Conservation (phyloP, 306 rosid genomes). For the Spatholobus suberectus region DNA sequence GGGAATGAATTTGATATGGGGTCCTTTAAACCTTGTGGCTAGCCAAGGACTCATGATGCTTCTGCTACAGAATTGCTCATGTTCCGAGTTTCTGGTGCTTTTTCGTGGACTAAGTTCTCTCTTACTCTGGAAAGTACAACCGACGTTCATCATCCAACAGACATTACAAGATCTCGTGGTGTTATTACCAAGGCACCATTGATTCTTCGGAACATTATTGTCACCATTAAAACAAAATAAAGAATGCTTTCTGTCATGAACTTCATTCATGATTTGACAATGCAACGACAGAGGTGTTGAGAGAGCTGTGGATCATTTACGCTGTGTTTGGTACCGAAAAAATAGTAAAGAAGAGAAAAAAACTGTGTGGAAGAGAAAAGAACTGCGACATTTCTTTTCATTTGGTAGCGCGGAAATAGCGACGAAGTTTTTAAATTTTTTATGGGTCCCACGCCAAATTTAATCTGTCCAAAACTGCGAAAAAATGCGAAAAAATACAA, state of each 20-base stretch:
- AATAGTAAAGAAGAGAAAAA: no score
- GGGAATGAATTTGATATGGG: not conserved
- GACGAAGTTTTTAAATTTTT: no score
- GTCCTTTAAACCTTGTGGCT: no score
- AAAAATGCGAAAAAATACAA: no score
- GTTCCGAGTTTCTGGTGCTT: not conserved
- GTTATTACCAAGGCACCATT: conserved; percentile 5
- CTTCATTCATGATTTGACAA: conserved; percentile 35
- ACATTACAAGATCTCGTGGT: conserved; percentile 22
- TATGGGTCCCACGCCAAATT: no score
- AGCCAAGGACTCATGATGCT: not conserved
- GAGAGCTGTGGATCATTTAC: conserved; percentile 23
- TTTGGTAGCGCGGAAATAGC: no score
- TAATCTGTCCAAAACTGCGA: no score
- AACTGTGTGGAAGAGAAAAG: no score
- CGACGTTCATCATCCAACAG: conserved; percentile 26
- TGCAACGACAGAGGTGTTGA: conserved; percentile 18
- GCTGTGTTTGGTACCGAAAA: no score
- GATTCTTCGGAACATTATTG: conserved; percentile 7
- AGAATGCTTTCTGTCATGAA: conserved; percentile 17
- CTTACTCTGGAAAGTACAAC: conserved; percentile 19
- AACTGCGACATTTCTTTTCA: no score
- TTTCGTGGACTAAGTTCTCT: conserved; percentile 1
- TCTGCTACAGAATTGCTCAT: not conserved
- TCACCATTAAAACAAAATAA: conserved; percentile 5